Evolutionary conservation across 495 filamentous ascomycete genomes (phyloP).

Genomic region (Jackrogersella minutella): DNA sequence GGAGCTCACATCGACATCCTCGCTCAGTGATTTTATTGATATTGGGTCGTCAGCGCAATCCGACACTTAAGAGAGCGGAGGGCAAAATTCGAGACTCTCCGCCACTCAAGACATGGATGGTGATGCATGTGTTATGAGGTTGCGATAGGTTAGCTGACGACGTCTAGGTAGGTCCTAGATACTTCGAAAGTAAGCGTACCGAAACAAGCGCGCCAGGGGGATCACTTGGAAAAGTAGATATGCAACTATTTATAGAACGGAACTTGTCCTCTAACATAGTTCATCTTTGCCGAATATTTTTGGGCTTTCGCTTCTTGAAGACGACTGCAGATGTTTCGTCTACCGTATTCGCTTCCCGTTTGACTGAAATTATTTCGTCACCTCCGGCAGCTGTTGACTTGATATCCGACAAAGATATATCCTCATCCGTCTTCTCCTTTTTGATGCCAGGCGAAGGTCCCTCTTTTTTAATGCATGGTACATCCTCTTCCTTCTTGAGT

Average conservation of each 20-base stretch:
- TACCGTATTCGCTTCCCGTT: constrained; percentile 51
- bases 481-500: constrained; percentile 37
- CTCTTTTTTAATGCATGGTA: constrained; percentile 52
- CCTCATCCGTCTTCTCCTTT: constrained; percentile 45
- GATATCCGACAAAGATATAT: constrained; percentile 5
- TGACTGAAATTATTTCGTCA: constrained; percentile 37
- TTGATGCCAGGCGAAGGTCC: constrained; percentile 38
- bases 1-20: not conserved
- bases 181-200: too few species aligned
- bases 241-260: not conserved
- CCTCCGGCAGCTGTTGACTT: constrained; percentile 13
- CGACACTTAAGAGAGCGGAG: not conserved
- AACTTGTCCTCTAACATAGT: not conserved
- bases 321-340: constrained; percentile 56
- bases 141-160: not conserved
- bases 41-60: not conserved
- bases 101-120: not conserved
- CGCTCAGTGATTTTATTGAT: not conserved
- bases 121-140: not conserved
- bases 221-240: too few species aligned
- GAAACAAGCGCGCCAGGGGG: too few species aligned
- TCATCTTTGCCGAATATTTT: constrained; percentile 68
- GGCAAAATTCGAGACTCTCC: not conserved
- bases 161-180: too few species aligned
- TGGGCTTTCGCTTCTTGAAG: constrained; percentile 93